Percentiles rank a stretch among this genome's conserved stretches.
Conservation (phyloP, 306 rosid genomes). For the Cajanus cajan region DNA sequence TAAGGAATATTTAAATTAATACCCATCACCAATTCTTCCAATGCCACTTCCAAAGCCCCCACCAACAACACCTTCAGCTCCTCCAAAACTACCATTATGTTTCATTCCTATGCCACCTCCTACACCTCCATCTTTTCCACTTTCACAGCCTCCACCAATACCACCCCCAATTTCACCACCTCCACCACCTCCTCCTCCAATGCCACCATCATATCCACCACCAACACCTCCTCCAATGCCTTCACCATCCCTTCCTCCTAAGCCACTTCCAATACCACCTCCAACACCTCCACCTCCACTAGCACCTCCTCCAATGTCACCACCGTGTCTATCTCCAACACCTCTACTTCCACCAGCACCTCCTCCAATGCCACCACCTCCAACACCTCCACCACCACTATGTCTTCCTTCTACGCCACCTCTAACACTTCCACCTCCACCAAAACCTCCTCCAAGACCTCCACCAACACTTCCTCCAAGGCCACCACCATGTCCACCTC, state of each 20-base stretch:
- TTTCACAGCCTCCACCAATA: not conserved
- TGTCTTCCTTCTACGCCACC: no score
- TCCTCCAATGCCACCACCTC: not conserved
- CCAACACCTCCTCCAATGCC: not conserved
- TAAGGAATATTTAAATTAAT: not conserved
- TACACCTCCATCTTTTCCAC: not conserved
- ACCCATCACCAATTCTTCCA: conserved; percentile 9
- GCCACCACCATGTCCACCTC: no score
- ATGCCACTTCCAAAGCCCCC: not conserved
- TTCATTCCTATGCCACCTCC: not conserved
- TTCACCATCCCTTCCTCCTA: no score
- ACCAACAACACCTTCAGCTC: not conserved
- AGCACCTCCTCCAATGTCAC: not conserved
- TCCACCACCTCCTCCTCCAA: no score
- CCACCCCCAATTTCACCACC: not conserved
- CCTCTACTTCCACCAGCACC: no score
- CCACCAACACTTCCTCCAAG: no score
- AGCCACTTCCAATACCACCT: no score
- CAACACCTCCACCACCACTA: not conserved
- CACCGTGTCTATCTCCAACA: no score
- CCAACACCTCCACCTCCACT: not conserved
- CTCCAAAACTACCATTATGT: no score
- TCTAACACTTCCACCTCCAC: no score
- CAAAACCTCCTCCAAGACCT: no score
- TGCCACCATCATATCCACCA: no score